phyloP scores from a whole-genome alignment of 352 stramenopile species.

The Discostella stelligera region DNA sequence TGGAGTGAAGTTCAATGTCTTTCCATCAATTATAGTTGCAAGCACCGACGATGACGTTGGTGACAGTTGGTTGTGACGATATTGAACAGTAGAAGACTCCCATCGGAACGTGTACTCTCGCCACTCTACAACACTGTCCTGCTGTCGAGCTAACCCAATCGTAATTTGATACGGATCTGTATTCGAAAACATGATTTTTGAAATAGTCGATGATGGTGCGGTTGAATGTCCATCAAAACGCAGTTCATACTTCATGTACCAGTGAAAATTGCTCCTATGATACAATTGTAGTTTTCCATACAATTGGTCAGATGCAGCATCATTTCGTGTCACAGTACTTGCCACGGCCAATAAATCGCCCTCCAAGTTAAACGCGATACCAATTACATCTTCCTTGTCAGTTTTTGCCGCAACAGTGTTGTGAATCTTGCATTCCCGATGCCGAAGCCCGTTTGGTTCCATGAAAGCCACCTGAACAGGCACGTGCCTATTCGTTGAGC shows the following conservation, averaged over 20 bases:
- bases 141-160: constrained; percentile 34
- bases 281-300: constrained; percentile 79
- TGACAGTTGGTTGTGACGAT: constrained; percentile 23
- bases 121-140: constrained; percentile 50
- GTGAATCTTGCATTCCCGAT: constrained; percentile 77
- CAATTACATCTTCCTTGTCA: constrained; percentile 50
- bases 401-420: constrained; percentile 30
- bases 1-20: constrained; percentile 70
- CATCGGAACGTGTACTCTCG: constrained; percentile 73
- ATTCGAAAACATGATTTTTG: constrained; percentile 58
- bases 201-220: constrained; percentile 27
- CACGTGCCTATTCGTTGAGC: constrained; percentile 52
- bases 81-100: constrained; percentile 65
- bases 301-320: background rate
- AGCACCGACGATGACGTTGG: constrained; percentile 37
- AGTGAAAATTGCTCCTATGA: constrained; percentile 83
- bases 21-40: constrained; percentile 73
- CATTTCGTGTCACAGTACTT: constrained; percentile 36
- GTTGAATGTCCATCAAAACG: constrained; percentile 36
- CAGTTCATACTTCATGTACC: constrained; percentile 83
- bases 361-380: constrained; percentile 72
- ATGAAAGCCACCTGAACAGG: constrained; percentile 77
- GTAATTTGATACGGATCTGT: constrained; percentile 59
- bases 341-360: constrained; percentile 76
- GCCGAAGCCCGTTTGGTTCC: constrained; percentile 79